Conservation (phyloP, 805 yeast species). For the Millerozyma acaciae region DNA sequence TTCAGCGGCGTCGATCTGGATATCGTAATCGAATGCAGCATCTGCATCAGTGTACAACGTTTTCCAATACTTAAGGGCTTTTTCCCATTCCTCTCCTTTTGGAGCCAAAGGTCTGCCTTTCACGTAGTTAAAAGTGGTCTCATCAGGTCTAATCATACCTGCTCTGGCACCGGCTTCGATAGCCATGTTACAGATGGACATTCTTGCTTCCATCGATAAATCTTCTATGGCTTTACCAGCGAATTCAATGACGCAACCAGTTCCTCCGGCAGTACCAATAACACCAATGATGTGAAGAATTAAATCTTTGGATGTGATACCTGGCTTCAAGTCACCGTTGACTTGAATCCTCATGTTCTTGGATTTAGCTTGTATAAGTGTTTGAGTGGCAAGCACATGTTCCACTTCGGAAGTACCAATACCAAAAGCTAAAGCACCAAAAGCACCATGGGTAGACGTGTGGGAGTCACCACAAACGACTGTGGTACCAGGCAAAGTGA, state of each 20-base stretch:
- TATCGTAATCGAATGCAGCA: constrained; percentile 83
- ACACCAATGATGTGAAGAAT: constrained; percentile 92
- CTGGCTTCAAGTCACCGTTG: constrained; percentile 78
- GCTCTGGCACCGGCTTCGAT: constrained; percentile 99
- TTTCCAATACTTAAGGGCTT: constrained; percentile 89
- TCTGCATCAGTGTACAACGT: constrained; percentile 85
- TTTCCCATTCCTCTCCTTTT: constrained; percentile 90
- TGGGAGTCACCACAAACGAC: constrained; percentile 99
- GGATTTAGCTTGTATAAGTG: constrained; percentile 89
- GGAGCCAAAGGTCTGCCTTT: constrained; percentile 96
- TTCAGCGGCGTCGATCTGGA: constrained; percentile 75
- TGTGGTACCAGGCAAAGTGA: constrained; percentile 96
- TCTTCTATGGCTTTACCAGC: constrained; percentile 92
- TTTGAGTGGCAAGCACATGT: constrained; percentile 97
- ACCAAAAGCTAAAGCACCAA: constrained; percentile 96
- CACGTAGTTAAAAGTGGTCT: constrained; percentile 79
- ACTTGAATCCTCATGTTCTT: constrained; percentile 91
- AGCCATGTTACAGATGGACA: constrained; percentile 99
- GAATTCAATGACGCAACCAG: constrained; percentile 94
- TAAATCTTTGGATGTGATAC: constrained; percentile 94
- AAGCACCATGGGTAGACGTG: constrained; percentile 98
- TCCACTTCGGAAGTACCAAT: constrained; percentile 99
- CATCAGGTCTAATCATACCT: constrained; percentile 97
- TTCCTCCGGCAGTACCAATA: constrained; percentile 99
- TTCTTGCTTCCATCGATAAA: constrained; percentile 94